These are phyloP conservation scores for Scedosporium aurantiacum DNA, from an alignment of 2,329 filamentous ascomycete genomes.

Conservation along the genomic window DNA sequence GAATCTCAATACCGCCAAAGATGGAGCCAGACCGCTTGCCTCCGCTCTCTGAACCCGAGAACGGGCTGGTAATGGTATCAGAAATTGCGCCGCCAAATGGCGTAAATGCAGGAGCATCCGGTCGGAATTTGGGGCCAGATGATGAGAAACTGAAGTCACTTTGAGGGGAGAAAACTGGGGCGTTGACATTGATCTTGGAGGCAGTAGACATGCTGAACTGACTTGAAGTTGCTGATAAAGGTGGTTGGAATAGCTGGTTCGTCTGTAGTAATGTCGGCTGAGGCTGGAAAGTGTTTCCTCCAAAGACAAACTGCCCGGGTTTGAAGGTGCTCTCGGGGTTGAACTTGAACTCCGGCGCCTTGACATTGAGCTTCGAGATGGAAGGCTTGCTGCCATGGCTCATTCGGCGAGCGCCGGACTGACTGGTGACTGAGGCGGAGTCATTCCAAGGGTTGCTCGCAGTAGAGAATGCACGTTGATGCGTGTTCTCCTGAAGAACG, in stretches of 20 bases:
- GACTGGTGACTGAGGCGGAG: constrained; percentile 27
- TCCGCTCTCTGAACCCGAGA: constrained; percentile 32
- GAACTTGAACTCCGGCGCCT: constrained; percentile 82
- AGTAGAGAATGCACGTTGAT: constrained; percentile 44
- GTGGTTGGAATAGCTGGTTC: constrained; percentile 27
- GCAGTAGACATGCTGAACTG: constrained; percentile 28
- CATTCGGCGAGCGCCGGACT: constrained; percentile 25
- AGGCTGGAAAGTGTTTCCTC: constrained; percentile 35
- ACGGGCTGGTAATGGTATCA: constrained; percentile 34
- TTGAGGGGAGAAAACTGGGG: constrained; percentile 60
- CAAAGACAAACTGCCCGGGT: constrained; percentile 39
- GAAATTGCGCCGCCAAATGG: constrained; percentile 38
- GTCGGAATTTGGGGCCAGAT: constrained; percentile 58
- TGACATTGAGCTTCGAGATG: constrained; percentile 73
- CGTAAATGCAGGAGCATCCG: constrained; percentile 67
- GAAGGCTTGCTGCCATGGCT: constrained; percentile 59
- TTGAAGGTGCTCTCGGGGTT: constrained; percentile 43
- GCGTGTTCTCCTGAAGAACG: constrained; percentile 21
- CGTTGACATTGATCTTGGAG: constrained; percentile 55
- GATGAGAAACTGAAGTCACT: constrained; percentile 59
- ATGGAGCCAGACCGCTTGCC: constrained; percentile 42
- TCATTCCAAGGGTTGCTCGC: constrained; percentile 55
- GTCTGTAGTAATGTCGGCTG: constrained; percentile 5
- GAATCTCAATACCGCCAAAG: constrained; percentile 58
- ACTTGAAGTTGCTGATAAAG: constrained; percentile 23